Evolutionary conservation across 768 basidiomycete genomes (phyloP), one percentile per base, ranked within the genome.

Genomic region (Podaxis carcinomalis): DNA sequence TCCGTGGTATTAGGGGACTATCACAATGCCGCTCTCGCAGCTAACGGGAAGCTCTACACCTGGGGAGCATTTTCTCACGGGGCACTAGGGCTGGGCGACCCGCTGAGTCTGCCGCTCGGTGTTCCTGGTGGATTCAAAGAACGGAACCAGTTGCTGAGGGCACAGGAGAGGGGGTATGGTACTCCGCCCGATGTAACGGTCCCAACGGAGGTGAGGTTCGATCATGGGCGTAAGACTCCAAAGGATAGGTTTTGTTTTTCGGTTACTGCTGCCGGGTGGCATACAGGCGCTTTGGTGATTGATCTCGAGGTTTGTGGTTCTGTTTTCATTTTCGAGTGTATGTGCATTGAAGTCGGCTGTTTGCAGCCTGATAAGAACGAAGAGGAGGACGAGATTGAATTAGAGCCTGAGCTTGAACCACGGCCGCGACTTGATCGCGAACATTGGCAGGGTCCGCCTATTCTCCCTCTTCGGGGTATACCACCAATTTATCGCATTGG

Each of bases 1-100:
- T 92, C 92, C 54, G 86, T 96, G 58, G 88, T 89, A 13, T 80
- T 94, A 54, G 96, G 96, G 4, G 96, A 98, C 73, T 97, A 95
- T 72, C 96, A 98, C 75, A 86, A 80, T 68, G 91, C 86, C 37
- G 95, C 96, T 0, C 77, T 97, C 67, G 95, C 93, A 2, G 78
- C 83, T 40, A 72, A 78, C 23, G 96, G 95, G 14, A 82, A 86
- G 68, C 76, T 94, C 25, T 75, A 89, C 19, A 91, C 94, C 10
- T 95, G 92, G 93, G 93, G 93, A 14, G 65, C 72, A 25, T 89
- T 86, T 72, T 89, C 88, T 21, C 70, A 75, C 32, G 95, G 95
- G 10, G 94, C 94, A 1, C 78, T 97, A 39, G 95, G 95, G 1
- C 79, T 97, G 1, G 94, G 95, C 3, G 86, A 92, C 70, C 91